Evolutionary conservation across 768 basidiomycete species (phyloP).

Genomic region (Lepiota brunneoincarnata): DNA sequence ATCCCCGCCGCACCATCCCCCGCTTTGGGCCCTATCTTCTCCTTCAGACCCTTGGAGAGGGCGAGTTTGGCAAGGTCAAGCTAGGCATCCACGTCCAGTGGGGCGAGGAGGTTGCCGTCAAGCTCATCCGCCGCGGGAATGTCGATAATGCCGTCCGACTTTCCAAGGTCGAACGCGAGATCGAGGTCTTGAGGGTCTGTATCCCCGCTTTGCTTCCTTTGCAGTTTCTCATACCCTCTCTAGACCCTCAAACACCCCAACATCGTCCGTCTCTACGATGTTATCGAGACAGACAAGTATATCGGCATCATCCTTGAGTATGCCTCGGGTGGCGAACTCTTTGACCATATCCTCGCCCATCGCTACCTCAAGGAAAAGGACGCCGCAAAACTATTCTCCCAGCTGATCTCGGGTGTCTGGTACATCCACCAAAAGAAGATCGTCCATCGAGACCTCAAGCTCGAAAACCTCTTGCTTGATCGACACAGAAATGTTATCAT

Average conservation of each 20-base stretch:
- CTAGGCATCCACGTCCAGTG: constrained; percentile 91
- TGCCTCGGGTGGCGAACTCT: constrained; percentile 96
- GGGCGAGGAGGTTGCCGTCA: constrained; percentile 99
- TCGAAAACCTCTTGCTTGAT: constrained; percentile 96
- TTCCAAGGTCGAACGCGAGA: constrained; percentile 96
- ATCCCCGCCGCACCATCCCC: constrained; percentile 83
- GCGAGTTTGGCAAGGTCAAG: constrained; percentile 98
- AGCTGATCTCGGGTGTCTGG: constrained; percentile 97
- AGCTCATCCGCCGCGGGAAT: constrained; percentile 91
- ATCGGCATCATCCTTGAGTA: constrained; percentile 99
- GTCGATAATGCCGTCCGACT: constrained; percentile 84
- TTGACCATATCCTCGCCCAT: constrained; percentile 98
- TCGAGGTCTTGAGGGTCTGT: constrained; percentile 91
- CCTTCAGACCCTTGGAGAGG: constrained; percentile 95
- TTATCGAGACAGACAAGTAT: constrained; percentile 99
- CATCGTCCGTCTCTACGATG: constrained; percentile 96
- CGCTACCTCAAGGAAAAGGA: constrained; percentile 93
- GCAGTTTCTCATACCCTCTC: constrained; percentile 17
- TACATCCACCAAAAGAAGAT: constrained; percentile 99
- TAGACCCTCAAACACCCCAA: constrained; percentile 96
- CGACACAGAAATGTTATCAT: constrained; percentile 98
- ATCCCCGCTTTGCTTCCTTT: constrained; percentile 2
- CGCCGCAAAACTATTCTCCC: constrained; percentile 93
- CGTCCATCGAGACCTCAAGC: constrained; percentile 97
- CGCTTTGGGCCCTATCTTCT: constrained; percentile 96